Base-by-base conservation (phyloP, 1,139 yeast species). In the Geotrichum australiense region DNA sequence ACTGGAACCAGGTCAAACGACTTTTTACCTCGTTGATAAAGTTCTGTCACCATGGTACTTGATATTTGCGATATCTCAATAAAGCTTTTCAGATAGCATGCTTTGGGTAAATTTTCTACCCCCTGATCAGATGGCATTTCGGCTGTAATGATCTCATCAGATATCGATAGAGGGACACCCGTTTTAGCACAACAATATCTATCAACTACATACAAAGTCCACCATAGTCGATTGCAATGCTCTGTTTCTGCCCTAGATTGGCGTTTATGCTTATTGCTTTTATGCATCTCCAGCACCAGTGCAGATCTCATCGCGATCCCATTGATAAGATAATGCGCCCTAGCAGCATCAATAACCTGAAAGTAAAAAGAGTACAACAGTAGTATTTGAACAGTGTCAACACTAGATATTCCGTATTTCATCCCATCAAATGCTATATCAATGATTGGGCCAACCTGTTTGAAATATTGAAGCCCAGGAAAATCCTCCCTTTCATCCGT, bases 151-250 rank as follows among this genome's bases (percentile, higher is more conserved):
- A 84, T 80, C 51, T 80, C 84, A 57, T 84, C 94, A 1, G 85
- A 78, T 50, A 84, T 71, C 43, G 87, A 78, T 35, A 83, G 61
- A 0, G 95, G 94, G 28, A 83, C 65, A 0, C 95, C 95, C 0
- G 91, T 89, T 55, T 85, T 85, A 8, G 93, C 80, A 15, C 87
- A 79, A 33, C 84, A 64, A 86, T 84, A 84, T 57, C 94, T 64
- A 62, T 85, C 95, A 55, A 80, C 81, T 84, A 83, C 83, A 60
- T 84, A 84, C 8, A 84, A 89, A 0, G 94, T 84, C 95, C 95
- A 85, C 91, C 94, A 85, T 15, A 85, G 64, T 50, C 95, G 66
- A 55, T 94, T 68, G 50, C 93, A 66, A 58, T 85, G 94, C 52
- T 85, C 95, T 12, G 48, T 40, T 33, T 53, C 55, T 18, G 41